Percentiles rank a stretch among this genome's conserved stretches.
Conservation (phyloP, 2,329 filamentous ascomycete genomes). For the Colletotrichum musicola region DNA sequence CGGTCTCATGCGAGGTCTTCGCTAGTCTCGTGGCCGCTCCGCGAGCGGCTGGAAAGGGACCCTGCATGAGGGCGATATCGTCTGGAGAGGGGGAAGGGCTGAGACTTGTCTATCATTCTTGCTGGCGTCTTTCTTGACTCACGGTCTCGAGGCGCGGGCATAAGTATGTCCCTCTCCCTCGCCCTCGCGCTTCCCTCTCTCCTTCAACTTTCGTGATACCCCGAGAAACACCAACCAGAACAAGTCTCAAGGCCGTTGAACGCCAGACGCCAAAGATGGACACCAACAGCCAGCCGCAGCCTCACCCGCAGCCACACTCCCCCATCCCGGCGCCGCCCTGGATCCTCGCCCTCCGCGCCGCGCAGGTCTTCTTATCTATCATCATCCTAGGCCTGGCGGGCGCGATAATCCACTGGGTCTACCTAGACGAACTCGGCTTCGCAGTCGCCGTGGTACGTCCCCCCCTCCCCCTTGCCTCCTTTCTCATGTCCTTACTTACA, state of each 20-base stretch:
- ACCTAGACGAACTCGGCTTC: constrained; percentile 55
- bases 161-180: constrained; percentile 19
- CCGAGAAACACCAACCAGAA: constrained; percentile 1
- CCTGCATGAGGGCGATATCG: not conserved
- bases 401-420: constrained; percentile 55
- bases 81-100: not conserved
- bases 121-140: not conserved
- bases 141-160: not conserved
- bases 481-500: not conserved
- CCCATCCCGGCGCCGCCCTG: constrained; percentile 56
- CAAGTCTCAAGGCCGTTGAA: constrained; percentile 1
- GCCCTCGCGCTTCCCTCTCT: not conserved
- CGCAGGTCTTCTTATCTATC: constrained; percentile 57
- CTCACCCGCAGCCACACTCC: constrained; percentile 8
- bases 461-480: not conserved
- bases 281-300: constrained; percentile 9
- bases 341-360: constrained; percentile 55
- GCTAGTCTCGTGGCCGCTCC: not conserved
- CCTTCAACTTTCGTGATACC: not conserved
- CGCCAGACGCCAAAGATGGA: not conserved
- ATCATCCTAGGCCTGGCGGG: constrained; percentile 58
- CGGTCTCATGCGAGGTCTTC: constrained; percentile 7
- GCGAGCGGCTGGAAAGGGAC: constrained; percentile 11
- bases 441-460: constrained; percentile 55
- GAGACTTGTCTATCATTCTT: too few relatives aligned